Evolutionary conservation across 768 basidiomycete genomes (phyloP).

Genomic region (Coprinopsis strossmayeri): DNA sequence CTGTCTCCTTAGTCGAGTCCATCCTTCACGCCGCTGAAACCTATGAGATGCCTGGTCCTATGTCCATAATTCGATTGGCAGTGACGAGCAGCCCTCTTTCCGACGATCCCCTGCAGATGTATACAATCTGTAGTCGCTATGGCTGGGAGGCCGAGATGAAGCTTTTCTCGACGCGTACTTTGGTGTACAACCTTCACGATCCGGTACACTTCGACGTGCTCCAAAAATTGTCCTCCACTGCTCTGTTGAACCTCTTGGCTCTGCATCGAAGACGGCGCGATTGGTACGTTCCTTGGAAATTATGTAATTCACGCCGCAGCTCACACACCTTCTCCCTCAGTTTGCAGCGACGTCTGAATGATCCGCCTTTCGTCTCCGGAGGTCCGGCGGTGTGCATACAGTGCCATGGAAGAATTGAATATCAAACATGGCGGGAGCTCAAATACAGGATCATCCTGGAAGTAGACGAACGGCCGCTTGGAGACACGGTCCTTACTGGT

Average conservation of each 20-base stretch:
- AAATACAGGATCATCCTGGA: slow-evolving; percentile 50
- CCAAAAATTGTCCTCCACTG: slow-evolving; percentile 38
- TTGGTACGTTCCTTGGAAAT: slow-evolving; percentile 18
- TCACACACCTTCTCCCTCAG: slow-evolving; percentile 13
- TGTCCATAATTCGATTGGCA: slow-evolving; percentile 53
- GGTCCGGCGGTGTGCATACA: slow-evolving; percentile 42
- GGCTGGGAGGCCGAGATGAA: slow-evolving; percentile 54
- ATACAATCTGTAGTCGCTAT: slow-evolving; percentile 48
- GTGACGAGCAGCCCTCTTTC: slow-evolving; percentile 45
- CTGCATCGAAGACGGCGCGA: slow-evolving; percentile 51
- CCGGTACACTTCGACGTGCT: slow-evolving; percentile 38
- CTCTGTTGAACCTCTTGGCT: slow-evolving; percentile 48
- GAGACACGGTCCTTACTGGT: slow-evolving; percentile 49
- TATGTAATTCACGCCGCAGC: neutral
- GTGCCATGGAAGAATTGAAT: slow-evolving; percentile 43
- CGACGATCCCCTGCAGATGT: slow-evolving; percentile 45
- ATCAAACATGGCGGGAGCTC: slow-evolving; percentile 60
- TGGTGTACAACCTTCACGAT: slow-evolving; percentile 46
- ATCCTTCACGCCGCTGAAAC: slow-evolving; percentile 62
- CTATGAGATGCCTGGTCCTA: slow-evolving; percentile 64
- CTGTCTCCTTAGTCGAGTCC: slow-evolving; percentile 48
- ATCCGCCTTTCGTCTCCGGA: slow-evolving; percentile 50
- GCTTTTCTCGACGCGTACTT: slow-evolving; percentile 46
- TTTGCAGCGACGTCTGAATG: slow-evolving; percentile 41
- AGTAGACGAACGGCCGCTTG: slow-evolving; percentile 52